phyloP scores from a whole-genome alignment of 2,329 filamentous ascomycete genomes.

The Xylaria sp. region DNA sequence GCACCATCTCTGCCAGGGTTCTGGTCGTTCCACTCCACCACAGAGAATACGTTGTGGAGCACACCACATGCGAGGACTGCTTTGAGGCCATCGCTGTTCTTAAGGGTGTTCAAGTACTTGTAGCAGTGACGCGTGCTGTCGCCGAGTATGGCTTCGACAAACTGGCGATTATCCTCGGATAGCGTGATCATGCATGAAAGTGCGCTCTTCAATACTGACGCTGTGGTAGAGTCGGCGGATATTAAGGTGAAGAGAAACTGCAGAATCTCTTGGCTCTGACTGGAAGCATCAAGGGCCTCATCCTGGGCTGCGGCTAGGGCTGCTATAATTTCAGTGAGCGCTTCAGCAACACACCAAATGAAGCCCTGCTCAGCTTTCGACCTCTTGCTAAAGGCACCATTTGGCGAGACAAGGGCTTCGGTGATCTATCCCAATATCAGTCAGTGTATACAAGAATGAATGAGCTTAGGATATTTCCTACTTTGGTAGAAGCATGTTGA shows the following conservation, averaged over 20 bases:
- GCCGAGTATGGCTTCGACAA: constrained; percentile 65
- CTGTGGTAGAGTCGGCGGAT: constrained; percentile 54
- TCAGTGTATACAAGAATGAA: not conserved
- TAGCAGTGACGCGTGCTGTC: constrained; percentile 61
- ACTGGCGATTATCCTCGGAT: constrained; percentile 68
- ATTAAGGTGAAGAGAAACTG: constrained; percentile 67
- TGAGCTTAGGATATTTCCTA: constrained; percentile 51
- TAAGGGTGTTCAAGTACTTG: constrained; percentile 61
- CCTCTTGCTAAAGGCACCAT: constrained; percentile 58
- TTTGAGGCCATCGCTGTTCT: constrained; percentile 59
- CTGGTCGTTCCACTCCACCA: constrained; percentile 64
- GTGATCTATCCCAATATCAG: constrained; percentile 52
- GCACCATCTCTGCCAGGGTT: constrained; percentile 60
- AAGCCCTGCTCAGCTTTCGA: constrained; percentile 65
- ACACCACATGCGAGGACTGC: constrained; percentile 69
- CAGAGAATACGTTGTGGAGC: constrained; percentile 70
- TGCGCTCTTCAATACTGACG: constrained; percentile 59
- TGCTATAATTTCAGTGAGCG: constrained; percentile 64
- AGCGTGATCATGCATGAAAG: constrained; percentile 68
- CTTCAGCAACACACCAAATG: constrained; percentile 65
- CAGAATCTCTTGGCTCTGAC: constrained; percentile 60
- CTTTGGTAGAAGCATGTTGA: constrained; percentile 64
- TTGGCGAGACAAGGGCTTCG: constrained; percentile 56
- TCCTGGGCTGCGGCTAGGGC: constrained; percentile 69
- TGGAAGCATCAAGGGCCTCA: constrained; percentile 68